These are phyloP conservation scores for Neofusicoccum kwambonambiense DNA, from an alignment of 2,329 filamentous ascomycete genomes.

Conservation along the genomic window DNA sequence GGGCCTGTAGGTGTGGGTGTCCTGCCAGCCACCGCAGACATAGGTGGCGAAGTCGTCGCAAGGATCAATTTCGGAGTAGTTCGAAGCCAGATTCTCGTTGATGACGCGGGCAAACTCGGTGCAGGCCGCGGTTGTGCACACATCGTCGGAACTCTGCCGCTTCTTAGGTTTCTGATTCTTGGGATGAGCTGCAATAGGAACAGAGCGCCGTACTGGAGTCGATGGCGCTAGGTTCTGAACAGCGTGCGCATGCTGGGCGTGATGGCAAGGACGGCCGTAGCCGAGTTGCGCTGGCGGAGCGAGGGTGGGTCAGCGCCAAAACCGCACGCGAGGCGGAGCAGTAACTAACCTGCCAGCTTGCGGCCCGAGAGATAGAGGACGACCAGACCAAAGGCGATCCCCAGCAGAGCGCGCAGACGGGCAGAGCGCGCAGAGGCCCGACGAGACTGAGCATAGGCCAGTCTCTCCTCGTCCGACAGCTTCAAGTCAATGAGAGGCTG, in stretches of 20 bases:
- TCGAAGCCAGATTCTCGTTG: slow-evolving; percentile 60
- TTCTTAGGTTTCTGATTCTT: not conserved
- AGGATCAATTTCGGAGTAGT: slow-evolving; percentile 63
- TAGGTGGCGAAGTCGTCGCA: slow-evolving; percentile 69
- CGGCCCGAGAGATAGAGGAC: not conserved
- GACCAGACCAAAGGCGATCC: not conserved
- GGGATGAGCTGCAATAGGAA: not conserved
- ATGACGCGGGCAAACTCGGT: slow-evolving; percentile 63
- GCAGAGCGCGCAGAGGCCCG: not conserved
- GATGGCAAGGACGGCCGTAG: not conserved
- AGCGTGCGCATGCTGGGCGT: not conserved
- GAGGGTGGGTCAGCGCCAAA: not conserved
- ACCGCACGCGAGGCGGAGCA: too few species aligned
- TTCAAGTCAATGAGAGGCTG: not conserved
- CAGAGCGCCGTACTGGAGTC: not conserved
- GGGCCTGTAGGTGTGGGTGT: slow-evolving; percentile 62
- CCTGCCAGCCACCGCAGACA: slow-evolving; percentile 66
- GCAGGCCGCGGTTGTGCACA: slow-evolving; percentile 60
- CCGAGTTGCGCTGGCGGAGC: not conserved
- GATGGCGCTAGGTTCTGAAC: not conserved
- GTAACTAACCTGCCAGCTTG: not conserved
- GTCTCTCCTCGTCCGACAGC: not conserved
- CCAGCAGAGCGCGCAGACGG: not conserved
- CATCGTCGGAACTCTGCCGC: not conserved
- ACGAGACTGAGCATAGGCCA: not conserved